Evolutionary conservation across 768 basidiomycete species (phyloP).

Genomic region (Leccinum imitatum): DNA sequence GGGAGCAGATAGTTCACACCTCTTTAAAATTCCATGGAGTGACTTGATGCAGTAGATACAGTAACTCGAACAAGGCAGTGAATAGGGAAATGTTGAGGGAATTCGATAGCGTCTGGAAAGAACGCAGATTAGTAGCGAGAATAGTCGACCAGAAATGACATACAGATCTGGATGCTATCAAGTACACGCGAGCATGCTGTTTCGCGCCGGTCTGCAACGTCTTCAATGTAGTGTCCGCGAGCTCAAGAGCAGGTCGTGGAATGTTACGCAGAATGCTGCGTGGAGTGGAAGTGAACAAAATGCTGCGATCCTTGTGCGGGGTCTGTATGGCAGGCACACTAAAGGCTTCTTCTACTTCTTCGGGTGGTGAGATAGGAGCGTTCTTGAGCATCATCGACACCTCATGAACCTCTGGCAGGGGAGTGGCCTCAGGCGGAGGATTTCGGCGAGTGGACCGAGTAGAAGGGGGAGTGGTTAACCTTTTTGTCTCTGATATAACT

Average conservation of each 20-base stretch:
- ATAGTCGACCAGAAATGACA: slow-evolving; percentile 3
- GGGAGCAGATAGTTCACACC: slow-evolving; percentile 30
- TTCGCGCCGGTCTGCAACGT: slow-evolving; percentile 20
- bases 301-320: slow-evolving; percentile 17
- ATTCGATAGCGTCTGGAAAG: slow-evolving; percentile 58
- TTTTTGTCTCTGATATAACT: slow-evolving; percentile 17
- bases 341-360: slow-evolving; percentile 13
- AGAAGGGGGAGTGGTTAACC: slow-evolving; percentile 16
- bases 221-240: slow-evolving; percentile 23
- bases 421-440: slow-evolving; percentile 41
- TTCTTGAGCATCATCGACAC: slow-evolving; percentile 55
- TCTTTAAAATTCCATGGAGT: slow-evolving; percentile 52
- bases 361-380: slow-evolving; percentile 39
- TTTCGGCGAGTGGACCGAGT: slow-evolving; percentile 25
- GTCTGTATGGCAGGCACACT: slow-evolving; percentile 7
- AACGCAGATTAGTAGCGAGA: slow-evolving; percentile 1
- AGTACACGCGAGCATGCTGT: slow-evolving; percentile 18
- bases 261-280: slow-evolving; percentile 28
- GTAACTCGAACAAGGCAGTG: slow-evolving; percentile 52
- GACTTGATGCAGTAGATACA: slow-evolving; percentile 50
- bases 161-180: slow-evolving; percentile 31
- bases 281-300: slow-evolving; percentile 26
- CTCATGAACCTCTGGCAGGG: slow-evolving; percentile 48
- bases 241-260: slow-evolving; percentile 19
- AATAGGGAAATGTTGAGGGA: slow-evolving; percentile 60